Evolutionary conservation across 2,329 filamentous ascomycete genomes (phyloP).

Genomic region (Fusarium miscanthi): DNA sequence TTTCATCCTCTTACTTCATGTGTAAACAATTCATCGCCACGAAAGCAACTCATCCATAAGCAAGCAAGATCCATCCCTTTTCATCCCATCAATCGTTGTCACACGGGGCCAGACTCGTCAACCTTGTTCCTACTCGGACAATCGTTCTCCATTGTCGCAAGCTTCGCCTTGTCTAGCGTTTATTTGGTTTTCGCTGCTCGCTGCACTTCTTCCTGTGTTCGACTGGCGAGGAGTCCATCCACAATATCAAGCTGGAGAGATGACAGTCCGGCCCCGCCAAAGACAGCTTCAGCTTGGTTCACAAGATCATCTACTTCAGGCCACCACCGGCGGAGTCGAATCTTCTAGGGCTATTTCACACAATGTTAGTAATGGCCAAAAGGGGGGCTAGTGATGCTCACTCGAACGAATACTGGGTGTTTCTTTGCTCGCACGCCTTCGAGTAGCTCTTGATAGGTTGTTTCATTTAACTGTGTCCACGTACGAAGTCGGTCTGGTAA

Average conservation of each 20-base stretch:
- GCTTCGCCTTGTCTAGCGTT: constrained; percentile 8
- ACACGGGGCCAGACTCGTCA: too few relatives aligned
- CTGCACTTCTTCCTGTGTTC: constrained; percentile 19
- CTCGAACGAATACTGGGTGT: constrained; percentile 35
- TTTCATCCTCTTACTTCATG: background rate
- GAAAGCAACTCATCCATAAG: background rate
- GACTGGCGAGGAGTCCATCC: constrained; percentile 31
- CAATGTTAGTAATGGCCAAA: background rate
- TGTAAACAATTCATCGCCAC: background rate
- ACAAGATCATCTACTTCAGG: constrained; percentile 22
- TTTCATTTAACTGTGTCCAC: constrained; percentile 29
- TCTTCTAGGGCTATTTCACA: constrained; percentile 39
- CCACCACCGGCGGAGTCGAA: constrained; percentile 40
- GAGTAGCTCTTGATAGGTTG: constrained; percentile 14
- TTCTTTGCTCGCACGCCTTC: constrained; percentile 19
- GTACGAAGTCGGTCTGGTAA: constrained; percentile 14
- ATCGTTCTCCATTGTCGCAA: background rate
- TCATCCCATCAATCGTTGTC: background rate
- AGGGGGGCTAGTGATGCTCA: constrained; percentile 6
- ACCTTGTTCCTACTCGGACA: background rate
- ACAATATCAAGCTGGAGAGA: constrained; percentile 34
- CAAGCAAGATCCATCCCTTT: background rate
- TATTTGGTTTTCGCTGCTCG: constrained; percentile 7
- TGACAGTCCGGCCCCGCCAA: constrained; percentile 20
- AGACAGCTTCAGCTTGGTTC: background rate